Conservation (phyloP, 805 yeast genomes). For the Sungouiozyma intestinalis region DNA sequence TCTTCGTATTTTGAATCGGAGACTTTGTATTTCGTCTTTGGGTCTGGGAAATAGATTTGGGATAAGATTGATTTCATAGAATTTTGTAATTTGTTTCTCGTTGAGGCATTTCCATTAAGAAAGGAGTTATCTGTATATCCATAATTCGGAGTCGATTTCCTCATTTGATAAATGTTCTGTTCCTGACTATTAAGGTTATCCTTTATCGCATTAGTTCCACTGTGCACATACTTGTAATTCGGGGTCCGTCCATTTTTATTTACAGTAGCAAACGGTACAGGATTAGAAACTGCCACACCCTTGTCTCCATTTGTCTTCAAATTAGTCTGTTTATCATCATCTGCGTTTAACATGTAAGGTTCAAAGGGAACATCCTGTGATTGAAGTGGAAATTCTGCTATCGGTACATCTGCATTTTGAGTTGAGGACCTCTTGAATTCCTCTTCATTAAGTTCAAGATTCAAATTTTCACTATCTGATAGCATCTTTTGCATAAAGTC, state of each 20-base stretch:
- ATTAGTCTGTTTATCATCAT: background rate
- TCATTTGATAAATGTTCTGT: constrained; percentile 11
- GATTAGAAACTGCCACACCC: too few species aligned
- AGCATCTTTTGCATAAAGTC: constrained; percentile 15
- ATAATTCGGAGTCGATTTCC: constrained; percentile 5
- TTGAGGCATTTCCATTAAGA: constrained; percentile 2
- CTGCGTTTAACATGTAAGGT: background rate
- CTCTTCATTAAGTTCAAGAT: constrained; percentile 1
- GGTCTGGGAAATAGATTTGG: constrained; percentile 13
- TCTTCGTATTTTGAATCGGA: constrained; percentile 8
- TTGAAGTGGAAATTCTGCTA: background rate
- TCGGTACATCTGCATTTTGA: background rate
- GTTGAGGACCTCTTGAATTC: background rate
- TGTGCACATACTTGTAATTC: constrained; percentile 7
- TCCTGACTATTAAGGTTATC: constrained; percentile 15
- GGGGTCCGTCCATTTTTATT: background rate
- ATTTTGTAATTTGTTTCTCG: constrained; percentile 9
- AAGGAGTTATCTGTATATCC: background rate
- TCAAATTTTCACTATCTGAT: constrained; percentile 2
- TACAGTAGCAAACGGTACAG: background rate
- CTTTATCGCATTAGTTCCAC: constrained; percentile 7
- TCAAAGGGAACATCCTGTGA: background rate
- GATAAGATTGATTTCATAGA: constrained; percentile 13
- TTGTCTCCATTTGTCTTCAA: too few species aligned
- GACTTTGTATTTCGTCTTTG: constrained; percentile 12